Base-by-base conservation (phyloP, 139 green algal genomes). In the Choricystis sp. region DNA sequence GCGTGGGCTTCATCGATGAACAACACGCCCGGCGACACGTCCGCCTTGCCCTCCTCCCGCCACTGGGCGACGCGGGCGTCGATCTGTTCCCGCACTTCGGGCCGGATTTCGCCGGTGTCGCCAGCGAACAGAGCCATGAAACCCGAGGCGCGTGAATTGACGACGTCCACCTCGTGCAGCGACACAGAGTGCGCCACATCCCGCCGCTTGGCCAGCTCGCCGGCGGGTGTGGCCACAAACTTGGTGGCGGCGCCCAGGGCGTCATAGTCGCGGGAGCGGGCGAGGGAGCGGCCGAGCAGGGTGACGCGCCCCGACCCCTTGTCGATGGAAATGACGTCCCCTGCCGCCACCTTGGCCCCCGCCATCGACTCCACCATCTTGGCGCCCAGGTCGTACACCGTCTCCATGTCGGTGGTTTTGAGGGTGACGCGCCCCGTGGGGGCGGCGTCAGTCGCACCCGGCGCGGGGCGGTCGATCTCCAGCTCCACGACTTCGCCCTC, bases 351-450 rank as follows among this genome's bases (percentile, higher is more conserved):
- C 62, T 69, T 58, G 62, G 94, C 89, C 69, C 91, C 90, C 14
- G 77, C 74, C 21, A 98, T 68, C 0, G 81, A 73, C 67, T 96
- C 88, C 24, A 94, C 90, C 84, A 96, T 94, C 68, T 96, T 96
- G 1, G 72, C 66, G 1, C 93, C 93, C 57, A 99, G 79, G 73
- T 99, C 93, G 73, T 97, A 99, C 22, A 99, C 84, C 0, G 93
- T 98, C 77, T 99, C 93, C 93, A 99, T 99, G 61, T 99, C 93
- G 0, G 89, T 99, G 1, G 93, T 99, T 66, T 98, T 99, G 62
- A 99, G 81, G 0, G 92, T 99, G 49, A 99, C 74, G 71, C 95
- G 95, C 31, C 93, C 92, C 89, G 40, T 21, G 9, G 84, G 75
- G 56, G 64, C 26, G 26, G 22, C 22, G 22, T 14, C 5, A 4